Conservation (phyloP, 805 yeast species). For the Debaryomyces prosopidis region DNA sequence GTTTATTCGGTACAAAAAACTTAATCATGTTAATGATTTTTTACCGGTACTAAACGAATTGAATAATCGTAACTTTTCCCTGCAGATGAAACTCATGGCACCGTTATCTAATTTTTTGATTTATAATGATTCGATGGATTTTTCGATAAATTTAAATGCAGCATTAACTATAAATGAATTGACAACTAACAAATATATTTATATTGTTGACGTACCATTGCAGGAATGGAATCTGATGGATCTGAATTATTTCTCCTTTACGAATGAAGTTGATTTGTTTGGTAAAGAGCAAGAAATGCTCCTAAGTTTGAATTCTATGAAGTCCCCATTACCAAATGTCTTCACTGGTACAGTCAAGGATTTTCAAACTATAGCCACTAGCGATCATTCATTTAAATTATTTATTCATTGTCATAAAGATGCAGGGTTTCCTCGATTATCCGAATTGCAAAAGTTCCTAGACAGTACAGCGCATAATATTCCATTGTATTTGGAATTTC, state of each 20-base stretch:
- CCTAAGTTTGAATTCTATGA: slow-evolving; percentile 32
- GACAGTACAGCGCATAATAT: background rate
- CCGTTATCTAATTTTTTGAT: slow-evolving; percentile 32
- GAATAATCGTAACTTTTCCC: slow-evolving; percentile 30
- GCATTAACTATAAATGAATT: slow-evolving; percentile 14
- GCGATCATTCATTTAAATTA: slow-evolving; percentile 43
- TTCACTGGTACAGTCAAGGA: slow-evolving; percentile 34
- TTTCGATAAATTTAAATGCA: slow-evolving; percentile 17
- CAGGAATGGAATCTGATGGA: slow-evolving; percentile 12
- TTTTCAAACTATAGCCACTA: slow-evolving; percentile 19
- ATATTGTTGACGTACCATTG: slow-evolving; percentile 18
- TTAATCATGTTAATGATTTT: slow-evolving; percentile 8
- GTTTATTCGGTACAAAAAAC: slow-evolving; percentile 4
- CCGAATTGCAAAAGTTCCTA: slow-evolving; percentile 24
- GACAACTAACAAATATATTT: slow-evolving; percentile 12
- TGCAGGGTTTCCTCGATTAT: slow-evolving; percentile 48
- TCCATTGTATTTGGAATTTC: slow-evolving; percentile 30
- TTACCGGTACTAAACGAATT: slow-evolving; percentile 7
- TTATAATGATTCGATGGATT: slow-evolving; percentile 23
- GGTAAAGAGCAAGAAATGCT: slow-evolving; percentile 32
- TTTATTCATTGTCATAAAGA: slow-evolving; percentile 61
- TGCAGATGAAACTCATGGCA: slow-evolving; percentile 32
- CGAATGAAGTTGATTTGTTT: background rate
- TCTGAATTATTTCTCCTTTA: slow-evolving; percentile 1
- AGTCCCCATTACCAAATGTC: slow-evolving; percentile 23